phyloP scores from a whole-genome alignment of 2,329 filamentous ascomycete genomes.

The Aspergillus puulaauensis region DNA sequence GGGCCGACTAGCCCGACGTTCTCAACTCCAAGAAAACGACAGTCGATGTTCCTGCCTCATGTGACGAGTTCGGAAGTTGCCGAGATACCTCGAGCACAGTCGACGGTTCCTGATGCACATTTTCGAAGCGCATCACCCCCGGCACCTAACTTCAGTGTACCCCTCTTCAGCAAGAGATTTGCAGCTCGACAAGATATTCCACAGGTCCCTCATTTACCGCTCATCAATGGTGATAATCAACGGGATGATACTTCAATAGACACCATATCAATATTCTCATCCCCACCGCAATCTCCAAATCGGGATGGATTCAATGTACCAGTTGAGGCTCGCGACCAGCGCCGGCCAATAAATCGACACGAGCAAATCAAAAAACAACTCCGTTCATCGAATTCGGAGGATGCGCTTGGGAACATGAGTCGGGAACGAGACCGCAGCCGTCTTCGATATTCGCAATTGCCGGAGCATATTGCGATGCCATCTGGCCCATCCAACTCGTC shows the following conservation, averaged over 20 bases:
- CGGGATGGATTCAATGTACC: conserved; percentile 23
- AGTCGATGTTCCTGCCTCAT: conserved; percentile 24
- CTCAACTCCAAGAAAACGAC: conserved; percentile 26
- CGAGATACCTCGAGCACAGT: conserved; percentile 20
- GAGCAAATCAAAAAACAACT: conserved; percentile 20
- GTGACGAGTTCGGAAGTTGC: conserved; percentile 17
- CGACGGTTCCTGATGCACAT: conserved; percentile 25
- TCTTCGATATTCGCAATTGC: conserved; percentile 19
- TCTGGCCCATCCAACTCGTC: not conserved
- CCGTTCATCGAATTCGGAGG: conserved; percentile 31
- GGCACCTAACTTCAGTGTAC: conserved; percentile 44
- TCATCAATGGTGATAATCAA: conserved; percentile 13
- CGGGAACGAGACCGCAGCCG: conserved; percentile 8
- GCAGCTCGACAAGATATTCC: conserved; percentile 16
- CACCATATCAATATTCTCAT: conserved; percentile 25
- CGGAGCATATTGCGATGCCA: conserved; percentile 5
- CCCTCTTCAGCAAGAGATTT: conserved; percentile 41
- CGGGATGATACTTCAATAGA: conserved; percentile 14
- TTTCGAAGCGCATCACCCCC: conserved; percentile 33
- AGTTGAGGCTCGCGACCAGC: conserved; percentile 22
- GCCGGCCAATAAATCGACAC: conserved; percentile 11
- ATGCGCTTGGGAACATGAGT: conserved; percentile 22
- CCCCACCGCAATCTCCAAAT: conserved; percentile 34
- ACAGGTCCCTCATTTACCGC: conserved; percentile 19
- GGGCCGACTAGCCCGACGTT: conserved; percentile 21